These are phyloP conservation scores for Amorphotheca resinae DNA, from an alignment of 495 filamentous ascomycete species.

Conservation along the genomic window DNA sequence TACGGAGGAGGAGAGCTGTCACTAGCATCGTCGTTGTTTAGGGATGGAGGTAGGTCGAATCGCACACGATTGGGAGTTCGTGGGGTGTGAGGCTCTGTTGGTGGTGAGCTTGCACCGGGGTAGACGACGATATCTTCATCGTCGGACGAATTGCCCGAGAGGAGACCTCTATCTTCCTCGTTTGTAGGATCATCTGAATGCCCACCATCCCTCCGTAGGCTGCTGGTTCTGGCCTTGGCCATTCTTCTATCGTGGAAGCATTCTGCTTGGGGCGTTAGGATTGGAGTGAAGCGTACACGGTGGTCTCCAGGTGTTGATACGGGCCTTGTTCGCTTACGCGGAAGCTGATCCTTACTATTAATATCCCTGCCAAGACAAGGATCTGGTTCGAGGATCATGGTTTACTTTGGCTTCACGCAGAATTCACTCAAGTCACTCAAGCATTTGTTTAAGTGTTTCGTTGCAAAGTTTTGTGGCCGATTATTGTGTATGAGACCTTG, in stretches of 20 bases:
- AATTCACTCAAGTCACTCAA: too few species aligned
- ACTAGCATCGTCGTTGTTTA: constrained; percentile 27
- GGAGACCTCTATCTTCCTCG: constrained; percentile 35
- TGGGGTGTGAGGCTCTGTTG: constrained; percentile 41
- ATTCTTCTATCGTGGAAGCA: constrained; percentile 22
- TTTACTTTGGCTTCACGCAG: too few species aligned
- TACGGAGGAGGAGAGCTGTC: constrained; percentile 15
- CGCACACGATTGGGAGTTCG: constrained; percentile 77
- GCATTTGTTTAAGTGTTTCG: not conserved
- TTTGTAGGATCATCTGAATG: constrained; percentile 9
- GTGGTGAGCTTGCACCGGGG: constrained; percentile 13
- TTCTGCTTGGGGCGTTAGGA: constrained; percentile 10
- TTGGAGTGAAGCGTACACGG: not conserved
- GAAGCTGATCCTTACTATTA: not conserved
- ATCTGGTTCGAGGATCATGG: too few species aligned
- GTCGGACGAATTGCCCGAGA: constrained; percentile 24
- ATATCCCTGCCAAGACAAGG: too few species aligned
- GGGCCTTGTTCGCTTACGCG: constrained; percentile 6
- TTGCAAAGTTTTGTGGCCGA: not conserved
- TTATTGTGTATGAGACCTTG: constrained; percentile 3
- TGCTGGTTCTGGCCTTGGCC: constrained; percentile 20
- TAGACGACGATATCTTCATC: constrained; percentile 27
- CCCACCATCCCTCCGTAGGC: constrained; percentile 13
- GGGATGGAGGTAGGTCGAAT: constrained; percentile 57
- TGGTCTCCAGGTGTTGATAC: not conserved